Evolutionary conservation across 2,329 filamentous ascomycete genomes (phyloP).

Genomic region (Aspergillus sp.): DNA sequence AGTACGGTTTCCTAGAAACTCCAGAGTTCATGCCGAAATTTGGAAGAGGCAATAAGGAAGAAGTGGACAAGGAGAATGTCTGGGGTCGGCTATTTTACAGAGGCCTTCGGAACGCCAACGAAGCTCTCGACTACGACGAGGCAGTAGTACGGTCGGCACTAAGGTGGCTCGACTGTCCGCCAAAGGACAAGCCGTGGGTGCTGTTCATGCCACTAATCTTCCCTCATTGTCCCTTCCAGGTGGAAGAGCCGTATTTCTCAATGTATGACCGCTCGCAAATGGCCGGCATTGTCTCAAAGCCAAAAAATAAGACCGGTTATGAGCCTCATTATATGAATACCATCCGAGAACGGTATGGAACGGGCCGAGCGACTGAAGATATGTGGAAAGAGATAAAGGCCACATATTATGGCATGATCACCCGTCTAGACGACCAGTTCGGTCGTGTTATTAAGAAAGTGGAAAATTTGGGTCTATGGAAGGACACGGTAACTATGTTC

Average conservation of each 20-base stretch:
- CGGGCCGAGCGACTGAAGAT: slow-evolving; percentile 40
- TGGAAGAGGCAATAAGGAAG: neutral
- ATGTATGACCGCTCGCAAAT: slow-evolving; percentile 42
- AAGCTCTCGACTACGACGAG: slow-evolving; percentile 49
- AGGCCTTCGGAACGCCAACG: slow-evolving; percentile 37
- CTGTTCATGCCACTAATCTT: slow-evolving; percentile 31
- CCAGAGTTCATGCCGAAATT: slow-evolving; percentile 1
- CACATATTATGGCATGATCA: slow-evolving; percentile 51
- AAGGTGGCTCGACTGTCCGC: slow-evolving; percentile 46
- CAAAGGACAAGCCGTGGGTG: slow-evolving; percentile 15
- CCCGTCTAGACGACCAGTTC: slow-evolving; percentile 48
- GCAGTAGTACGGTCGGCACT: slow-evolving; percentile 43
- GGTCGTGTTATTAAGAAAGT: slow-evolving; percentile 33
- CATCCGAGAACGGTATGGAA: slow-evolving; percentile 33
- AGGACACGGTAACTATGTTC: neutral
- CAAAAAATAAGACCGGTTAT: neutral
- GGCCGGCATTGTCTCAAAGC: neutral
- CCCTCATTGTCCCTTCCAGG: slow-evolving; percentile 49
- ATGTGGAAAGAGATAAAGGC: slow-evolving; percentile 48
- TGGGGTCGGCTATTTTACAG: slow-evolving; percentile 33
- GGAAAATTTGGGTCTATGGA: neutral
- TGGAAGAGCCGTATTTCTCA: slow-evolving; percentile 51
- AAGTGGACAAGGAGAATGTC: neutral
- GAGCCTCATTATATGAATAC: neutral
- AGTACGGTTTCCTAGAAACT: slow-evolving; percentile 6